Conservation (phyloP, 345 rosid genomes). For the Heritiera littoralis region DNA sequence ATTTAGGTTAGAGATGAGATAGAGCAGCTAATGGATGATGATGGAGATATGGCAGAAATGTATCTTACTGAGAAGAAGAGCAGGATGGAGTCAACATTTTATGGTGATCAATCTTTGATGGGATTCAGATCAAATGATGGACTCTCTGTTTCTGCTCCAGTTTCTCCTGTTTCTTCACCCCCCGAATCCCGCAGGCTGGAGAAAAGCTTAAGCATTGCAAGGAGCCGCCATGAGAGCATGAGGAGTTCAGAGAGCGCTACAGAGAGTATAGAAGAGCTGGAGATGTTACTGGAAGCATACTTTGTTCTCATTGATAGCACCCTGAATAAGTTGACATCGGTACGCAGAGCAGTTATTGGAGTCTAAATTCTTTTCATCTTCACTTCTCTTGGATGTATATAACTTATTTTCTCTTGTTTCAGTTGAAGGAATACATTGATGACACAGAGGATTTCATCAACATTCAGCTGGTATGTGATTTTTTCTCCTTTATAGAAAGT, state of each 20-base stretch:
- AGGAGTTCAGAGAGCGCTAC: constrained; percentile 76
- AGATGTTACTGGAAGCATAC: constrained; percentile 98
- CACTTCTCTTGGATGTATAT: neutral
- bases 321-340: constrained; percentile 94
- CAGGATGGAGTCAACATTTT: constrained; percentile 75
- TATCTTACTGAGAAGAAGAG: constrained; percentile 93
- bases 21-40: constrained; percentile 99
- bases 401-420: constrained; percentile 30
- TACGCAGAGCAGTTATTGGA: constrained; percentile 28
- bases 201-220: constrained; percentile 81
- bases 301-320: constrained; percentile 97
- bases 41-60: constrained; percentile 99
- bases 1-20: constrained; percentile 94
- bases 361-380: neutral
- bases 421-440: constrained; percentile 97
- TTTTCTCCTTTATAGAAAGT: constrained; percentile 7
- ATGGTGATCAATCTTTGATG: constrained; percentile 73
- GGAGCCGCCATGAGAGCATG: constrained; percentile 92
- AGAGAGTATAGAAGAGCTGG: constrained; percentile 88
- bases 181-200: constrained; percentile 80
- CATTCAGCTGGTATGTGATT: constrained; percentile 73
- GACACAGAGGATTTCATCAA: constrained; percentile 97
- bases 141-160: constrained; percentile 81
- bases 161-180: constrained; percentile 92
- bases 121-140: constrained; percentile 82